A percentile compares a stretch with the other conserved stretches of the same genome.
These are phyloP conservation scores for Gnomoniopsis smithogilvyi DNA, from an alignment of 2,329 filamentous ascomycete genomes.

Conservation along the genomic window DNA sequence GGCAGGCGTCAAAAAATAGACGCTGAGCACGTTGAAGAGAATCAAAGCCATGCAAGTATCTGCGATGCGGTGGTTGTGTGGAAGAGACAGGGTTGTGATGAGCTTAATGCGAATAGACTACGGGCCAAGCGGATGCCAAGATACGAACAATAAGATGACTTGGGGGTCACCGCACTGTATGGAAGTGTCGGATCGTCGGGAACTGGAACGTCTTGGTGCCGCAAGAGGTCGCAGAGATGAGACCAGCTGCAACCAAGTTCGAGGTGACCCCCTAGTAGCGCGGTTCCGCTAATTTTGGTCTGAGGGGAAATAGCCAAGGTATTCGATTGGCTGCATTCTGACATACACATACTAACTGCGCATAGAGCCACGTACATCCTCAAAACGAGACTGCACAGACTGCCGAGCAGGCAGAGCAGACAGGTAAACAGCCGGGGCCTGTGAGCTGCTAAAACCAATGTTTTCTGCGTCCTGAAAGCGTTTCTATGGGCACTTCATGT, in stretches of 20 bases:
- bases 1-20: neutral
- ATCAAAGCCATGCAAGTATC: neutral
- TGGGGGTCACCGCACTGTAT: constrained; percentile 6
- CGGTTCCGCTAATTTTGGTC: neutral
- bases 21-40: neutral
- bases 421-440: too few species aligned
- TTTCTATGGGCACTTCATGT: too few species aligned
- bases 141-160: neutral
- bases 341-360: too few species aligned
- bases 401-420: too few species aligned
- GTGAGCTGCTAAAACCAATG: too few species aligned
- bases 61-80: neutral
- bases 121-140: constrained; percentile 1
- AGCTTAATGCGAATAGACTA: constrained; percentile 15
- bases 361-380: too few species aligned
- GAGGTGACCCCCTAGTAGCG: neutral
- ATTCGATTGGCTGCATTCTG: neutral
- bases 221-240: constrained; percentile 16
- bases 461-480: too few species aligned
- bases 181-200: constrained; percentile 15
- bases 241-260: constrained; percentile 5
- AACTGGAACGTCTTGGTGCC: constrained; percentile 14
- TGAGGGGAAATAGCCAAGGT: too few species aligned
- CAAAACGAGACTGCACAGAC: too few species aligned
- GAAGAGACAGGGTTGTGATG: neutral